These are phyloP conservation scores for Paulinella micropora DNA, from an alignment of 78 protist genomes.

Conservation along the genomic window DNA sequence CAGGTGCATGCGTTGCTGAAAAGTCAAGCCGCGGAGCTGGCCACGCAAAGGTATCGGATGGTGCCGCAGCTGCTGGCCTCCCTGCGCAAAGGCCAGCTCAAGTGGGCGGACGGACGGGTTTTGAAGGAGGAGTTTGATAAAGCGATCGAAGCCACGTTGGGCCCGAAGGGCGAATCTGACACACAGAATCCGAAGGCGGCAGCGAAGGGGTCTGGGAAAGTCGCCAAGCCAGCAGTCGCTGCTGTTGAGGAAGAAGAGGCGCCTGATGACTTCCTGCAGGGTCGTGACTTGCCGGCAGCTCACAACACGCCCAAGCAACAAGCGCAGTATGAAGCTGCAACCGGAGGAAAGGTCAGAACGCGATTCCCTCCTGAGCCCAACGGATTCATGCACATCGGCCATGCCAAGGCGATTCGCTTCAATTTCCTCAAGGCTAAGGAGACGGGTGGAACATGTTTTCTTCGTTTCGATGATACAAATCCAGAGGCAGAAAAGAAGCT, in stretches of 20 bases:
- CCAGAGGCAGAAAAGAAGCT: conserved; percentile 79
- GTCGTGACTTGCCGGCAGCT: neutral
- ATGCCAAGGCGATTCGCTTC: conserved; percentile 90
- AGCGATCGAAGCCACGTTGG: neutral
- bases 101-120: neutral
- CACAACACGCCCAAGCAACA: neutral
- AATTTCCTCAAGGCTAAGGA: conserved; percentile 43
- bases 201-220: no score
- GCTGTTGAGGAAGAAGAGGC: neutral
- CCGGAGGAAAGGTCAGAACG: conserved; percentile 65
- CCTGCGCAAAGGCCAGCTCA: no score
- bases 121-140: neutral
- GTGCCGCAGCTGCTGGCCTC: no score
- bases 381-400: conserved; percentile 97
- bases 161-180: no score
- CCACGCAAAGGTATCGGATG: no score
- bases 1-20: no score
- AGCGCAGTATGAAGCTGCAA: neutral
- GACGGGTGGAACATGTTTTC: conserved; percentile 12
- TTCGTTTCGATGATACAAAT: conserved; percentile 98
- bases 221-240: no score
- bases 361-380: conserved; percentile 99
- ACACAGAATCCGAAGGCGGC: no score
- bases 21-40: no score
- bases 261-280: neutral